Evolutionary conservation across 306 rosid genomes (phyloP).

Genomic region (Gynostemma pentaphyllum): DNA sequence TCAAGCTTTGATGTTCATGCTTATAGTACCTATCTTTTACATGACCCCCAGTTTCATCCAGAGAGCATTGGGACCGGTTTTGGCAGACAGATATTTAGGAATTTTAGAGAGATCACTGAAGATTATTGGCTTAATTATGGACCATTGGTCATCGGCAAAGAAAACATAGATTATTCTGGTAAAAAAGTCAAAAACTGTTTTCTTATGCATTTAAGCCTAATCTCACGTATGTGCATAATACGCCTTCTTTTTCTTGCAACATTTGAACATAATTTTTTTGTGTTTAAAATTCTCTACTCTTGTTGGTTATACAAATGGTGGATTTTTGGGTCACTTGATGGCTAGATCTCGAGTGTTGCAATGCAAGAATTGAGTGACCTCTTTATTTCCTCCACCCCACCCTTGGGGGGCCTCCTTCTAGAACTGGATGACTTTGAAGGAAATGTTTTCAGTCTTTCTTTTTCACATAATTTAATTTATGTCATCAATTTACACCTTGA

Average conservation of each 20-base stretch:
- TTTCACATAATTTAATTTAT: neutral
- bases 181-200: constrained; percentile 17
- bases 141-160: constrained; percentile 24
- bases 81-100: constrained; percentile 78
- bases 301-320: neutral
- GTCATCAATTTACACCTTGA: neutral
- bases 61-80: constrained; percentile 89
- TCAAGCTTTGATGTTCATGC: constrained; percentile 6
- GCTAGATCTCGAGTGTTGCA: neutral
- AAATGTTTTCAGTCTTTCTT: neutral
- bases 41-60: constrained; percentile 88
- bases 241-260: neutral
- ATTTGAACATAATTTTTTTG: neutral
- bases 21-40: constrained; percentile 11
- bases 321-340: neutral
- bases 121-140: constrained; percentile 63
- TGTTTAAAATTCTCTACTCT: neutral
- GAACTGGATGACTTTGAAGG: neutral
- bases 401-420: neutral
- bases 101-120: constrained; percentile 71
- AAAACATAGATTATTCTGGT: constrained; percentile 40
- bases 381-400: neutral
- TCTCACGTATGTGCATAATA: neutral
- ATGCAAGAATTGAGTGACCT: neutral
- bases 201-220: neutral